Percentiles rank a stretch among this genome's conserved stretches.
Conservation (phyloP, 352 stramenopile genomes). For the Phytophthora litchii region DNA sequence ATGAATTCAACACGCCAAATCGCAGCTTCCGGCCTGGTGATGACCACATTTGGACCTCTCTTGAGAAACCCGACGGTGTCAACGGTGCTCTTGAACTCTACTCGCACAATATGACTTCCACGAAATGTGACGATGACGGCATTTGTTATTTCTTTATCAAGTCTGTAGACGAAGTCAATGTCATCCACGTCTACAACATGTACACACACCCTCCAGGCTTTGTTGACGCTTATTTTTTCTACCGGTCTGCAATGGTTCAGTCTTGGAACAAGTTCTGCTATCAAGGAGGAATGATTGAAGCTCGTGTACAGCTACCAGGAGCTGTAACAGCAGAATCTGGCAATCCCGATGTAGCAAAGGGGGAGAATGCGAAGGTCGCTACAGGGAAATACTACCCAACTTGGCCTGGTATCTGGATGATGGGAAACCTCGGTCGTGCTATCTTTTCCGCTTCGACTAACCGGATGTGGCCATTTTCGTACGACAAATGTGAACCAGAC, state of each 20-base stretch:
- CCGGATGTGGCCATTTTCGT: slow-evolving; percentile 95
- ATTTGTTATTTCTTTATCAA: slow-evolving; percentile 59
- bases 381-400: slow-evolving; percentile 66
- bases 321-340: slow-evolving; percentile 50
- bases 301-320: slow-evolving; percentile 88
- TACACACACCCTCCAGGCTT: slow-evolving; percentile 55
- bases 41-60: slow-evolving; percentile 94
- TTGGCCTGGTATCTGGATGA: slow-evolving; percentile 94
- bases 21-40: slow-evolving; percentile 89
- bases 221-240: slow-evolving; percentile 47
- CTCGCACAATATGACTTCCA: slow-evolving; percentile 76
- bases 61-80: slow-evolving; percentile 93
- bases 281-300: slow-evolving; percentile 92
- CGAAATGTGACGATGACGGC: slow-evolving; percentile 43
- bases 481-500: slow-evolving; percentile 82
- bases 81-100: slow-evolving; percentile 92
- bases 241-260: slow-evolving; percentile 87
- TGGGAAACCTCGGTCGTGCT: slow-evolving; percentile 92
- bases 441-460: slow-evolving; percentile 92
- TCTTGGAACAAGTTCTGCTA: slow-evolving; percentile 96
- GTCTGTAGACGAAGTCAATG: slow-evolving; percentile 37
- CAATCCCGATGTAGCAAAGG: slow-evolving; percentile 47
- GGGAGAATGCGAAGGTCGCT: slow-evolving; percentile 39
- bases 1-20: slow-evolving; percentile 93
- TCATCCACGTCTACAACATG: slow-evolving; percentile 56